Base-by-base conservation (phyloP, 805 yeast species). In the Metschnikowia orientalis region DNA sequence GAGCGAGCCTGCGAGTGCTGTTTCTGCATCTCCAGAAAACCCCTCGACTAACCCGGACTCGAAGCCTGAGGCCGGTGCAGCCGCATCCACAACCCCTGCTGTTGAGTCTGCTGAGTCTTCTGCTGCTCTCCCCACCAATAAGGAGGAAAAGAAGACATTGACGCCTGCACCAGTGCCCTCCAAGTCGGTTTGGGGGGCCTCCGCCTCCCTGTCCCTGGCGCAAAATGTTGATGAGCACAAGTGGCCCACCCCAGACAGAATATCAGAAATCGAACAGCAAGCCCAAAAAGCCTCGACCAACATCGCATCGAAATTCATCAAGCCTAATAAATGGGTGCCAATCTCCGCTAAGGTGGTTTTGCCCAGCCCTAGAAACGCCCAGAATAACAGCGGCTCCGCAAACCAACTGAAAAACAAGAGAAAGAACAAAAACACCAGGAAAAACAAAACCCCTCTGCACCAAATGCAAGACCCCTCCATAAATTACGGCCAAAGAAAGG, bases 151-250 rank as follows among this genome's bases (percentile, higher is more conserved):
- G 47, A 63, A 62, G 37, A 35, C 48, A 5, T 58, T 66, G 46
- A 66, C 69, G 5, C 71, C 72, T 4, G 72, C 72, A 7, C 72
- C 72, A 1, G 69, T 66, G 32, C 72, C 72, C 7, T 35, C 56
- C 28, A 63, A 59, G 32, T 59, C 67, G 10, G 72, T 59, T 6
- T 66, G 72, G 72, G 69, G 67, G 11, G 32, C 54, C 9, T 31
- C 57, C 9, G 33, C 56, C 5, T 21, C 41, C n/a, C 33, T 42
- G 18, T 30, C 41, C n/a, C 28, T 47, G 8, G 14, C 47, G 15
- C 30, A 52, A 10, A 35, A 45, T 14, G 68, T 64, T 18, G 71
- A 65, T 44, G 71, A 63, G 34, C 53, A 50, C 35, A 65, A 62
- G 42, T 65, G 70, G 68, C 71, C 72, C 11, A 61, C 69, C 8